phyloP scores from a whole-genome alignment of 1,139 yeast genomes.

The Blastobotrys proliferans region DNA sequence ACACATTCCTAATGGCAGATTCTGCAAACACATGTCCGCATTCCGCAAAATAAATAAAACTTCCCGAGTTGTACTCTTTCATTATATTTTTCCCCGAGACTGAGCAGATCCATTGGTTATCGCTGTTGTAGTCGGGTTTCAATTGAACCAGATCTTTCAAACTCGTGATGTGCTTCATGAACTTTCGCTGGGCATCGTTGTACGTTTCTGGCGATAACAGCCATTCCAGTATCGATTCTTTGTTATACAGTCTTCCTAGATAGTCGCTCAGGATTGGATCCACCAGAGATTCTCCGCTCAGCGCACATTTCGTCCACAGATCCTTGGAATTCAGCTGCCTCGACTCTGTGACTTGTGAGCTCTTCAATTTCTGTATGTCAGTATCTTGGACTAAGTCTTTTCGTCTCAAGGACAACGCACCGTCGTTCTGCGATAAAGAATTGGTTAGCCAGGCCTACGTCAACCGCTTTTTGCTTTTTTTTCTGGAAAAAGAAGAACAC shows the following conservation, averaged over 20 bases:
- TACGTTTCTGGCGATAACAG: slow-evolving; percentile 41
- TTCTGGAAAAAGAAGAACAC: no score
- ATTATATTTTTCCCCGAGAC: slow-evolving; percentile 41
- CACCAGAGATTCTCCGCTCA: slow-evolving; percentile 40
- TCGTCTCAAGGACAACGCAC: slow-evolving; percentile 49
- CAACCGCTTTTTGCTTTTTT: no score
- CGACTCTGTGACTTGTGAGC: slow-evolving; percentile 24
- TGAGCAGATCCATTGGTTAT: slow-evolving; percentile 49
- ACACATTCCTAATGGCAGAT: slow-evolving; percentile 37
- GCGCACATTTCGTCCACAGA: slow-evolving; percentile 43
- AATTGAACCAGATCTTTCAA: slow-evolving; percentile 51
- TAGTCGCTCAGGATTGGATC: slow-evolving; percentile 67
- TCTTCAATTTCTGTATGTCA: slow-evolving; percentile 25
- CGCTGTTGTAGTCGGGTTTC: slow-evolving; percentile 27
- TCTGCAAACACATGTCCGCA: slow-evolving; percentile 55
- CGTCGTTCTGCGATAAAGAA: slow-evolving; percentile 40
- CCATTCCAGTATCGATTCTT: slow-evolving; percentile 60
- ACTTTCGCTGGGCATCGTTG: slow-evolving; percentile 25
- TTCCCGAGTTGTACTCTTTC: slow-evolving; percentile 34
- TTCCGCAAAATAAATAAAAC: slow-evolving; percentile 45
- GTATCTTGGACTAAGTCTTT: slow-evolving; percentile 38
- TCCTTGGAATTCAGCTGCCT: slow-evolving; percentile 28
- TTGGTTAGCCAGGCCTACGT: background rate
- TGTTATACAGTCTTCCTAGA: slow-evolving; percentile 64
- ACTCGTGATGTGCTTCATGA: slow-evolving; percentile 43